Base-by-base conservation (phyloP, 2,329 filamentous ascomycete genomes). In the Arthrocladium fulminans region DNA sequence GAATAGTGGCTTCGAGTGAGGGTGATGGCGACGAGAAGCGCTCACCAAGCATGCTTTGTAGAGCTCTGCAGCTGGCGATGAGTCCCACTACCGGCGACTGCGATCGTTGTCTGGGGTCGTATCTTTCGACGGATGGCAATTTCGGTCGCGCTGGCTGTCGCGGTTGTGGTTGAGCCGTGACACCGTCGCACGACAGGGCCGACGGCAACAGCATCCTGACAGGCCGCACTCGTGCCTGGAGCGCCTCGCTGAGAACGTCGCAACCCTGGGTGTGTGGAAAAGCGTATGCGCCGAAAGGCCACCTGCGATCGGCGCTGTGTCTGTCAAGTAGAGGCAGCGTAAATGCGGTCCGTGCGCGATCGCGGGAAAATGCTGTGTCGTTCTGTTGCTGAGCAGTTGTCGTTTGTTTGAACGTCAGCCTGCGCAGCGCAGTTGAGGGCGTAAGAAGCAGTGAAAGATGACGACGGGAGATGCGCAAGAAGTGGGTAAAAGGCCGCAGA, bases 201-300 rank as follows among this genome's bases (percentile, higher is more conserved):
- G 69, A 72, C 49, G 68, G 69, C 50, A 72, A 67, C 41, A 72
- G 57, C 69, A 72, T 60, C 49, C 41, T 44, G 15, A 9, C 3
- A 8, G 29, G 7, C 27, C 22, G 17, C 68, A 29, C 32, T 63
- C 56, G 54, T 47, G 52, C 23, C 42, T n/a, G 20, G 35, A 35
- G 12, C 25, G 42, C 25, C 42, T 22, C 10, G 32, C 17, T 20
- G 15, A 10, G 10, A 10, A 27, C 15, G 32, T 35, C 27, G 8
- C 5, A 37, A 37, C 23, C 5, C n/a, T 40, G 22, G n/a, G 6
- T 40, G 19, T 13, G 37, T 19, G 10, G 20, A 27, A 19, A 42
- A 34, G 5, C 25, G 23, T 29, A 48, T 15, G n/a, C 22, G n/a
- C 19, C 15, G 37, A 24, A 30, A 27, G 22, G 32, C 32, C 10